These are phyloP conservation scores for Apophysomyces variabilis DNA, from an alignment of 371 early-diverging fungal species.

Conservation along the genomic window DNA sequence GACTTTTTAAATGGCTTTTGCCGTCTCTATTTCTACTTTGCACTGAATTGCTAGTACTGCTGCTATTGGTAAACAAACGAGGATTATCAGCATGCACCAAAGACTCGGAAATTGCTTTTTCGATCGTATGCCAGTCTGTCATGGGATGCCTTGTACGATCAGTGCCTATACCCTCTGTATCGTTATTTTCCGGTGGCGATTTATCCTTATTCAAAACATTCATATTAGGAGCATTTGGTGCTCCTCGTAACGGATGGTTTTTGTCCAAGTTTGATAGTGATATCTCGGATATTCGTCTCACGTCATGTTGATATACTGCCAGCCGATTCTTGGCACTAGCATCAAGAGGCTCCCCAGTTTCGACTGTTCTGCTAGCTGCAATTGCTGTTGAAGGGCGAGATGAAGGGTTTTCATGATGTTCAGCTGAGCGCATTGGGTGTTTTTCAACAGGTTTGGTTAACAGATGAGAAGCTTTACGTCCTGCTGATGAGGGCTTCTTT, in stretches of 20 bases:
- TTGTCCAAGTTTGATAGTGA: no score
- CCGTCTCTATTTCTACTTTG: no score
- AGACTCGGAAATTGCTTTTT: not conserved
- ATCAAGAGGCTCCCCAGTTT: no score
- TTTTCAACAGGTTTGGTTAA: not conserved
- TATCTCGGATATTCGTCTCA: no score
- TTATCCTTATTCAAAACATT: no score
- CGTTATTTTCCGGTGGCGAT: no score
- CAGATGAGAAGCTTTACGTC: not conserved
- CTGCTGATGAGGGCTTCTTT: not conserved
- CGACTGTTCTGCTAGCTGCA: not conserved
- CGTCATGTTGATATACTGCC: no score
- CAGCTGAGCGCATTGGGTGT: not conserved
- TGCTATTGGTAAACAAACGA: not conserved
- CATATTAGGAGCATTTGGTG: no score
- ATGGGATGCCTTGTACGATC: not conserved
- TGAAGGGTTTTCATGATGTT: not conserved
- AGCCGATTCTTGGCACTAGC: no score
- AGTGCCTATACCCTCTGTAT: not conserved
- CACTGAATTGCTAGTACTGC: not conserved
- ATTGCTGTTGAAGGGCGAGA: not conserved
- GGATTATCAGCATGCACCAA: not conserved
- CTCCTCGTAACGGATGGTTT: no score
- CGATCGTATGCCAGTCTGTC: not conserved
- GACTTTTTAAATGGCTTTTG: no score